A percentile compares a stretch with the other conserved stretches of the same genome.
These are phyloP conservation scores for Endotrypanum monterogeii DNA, from an alignment of 208 protist genomes.

Conservation along the genomic window DNA sequence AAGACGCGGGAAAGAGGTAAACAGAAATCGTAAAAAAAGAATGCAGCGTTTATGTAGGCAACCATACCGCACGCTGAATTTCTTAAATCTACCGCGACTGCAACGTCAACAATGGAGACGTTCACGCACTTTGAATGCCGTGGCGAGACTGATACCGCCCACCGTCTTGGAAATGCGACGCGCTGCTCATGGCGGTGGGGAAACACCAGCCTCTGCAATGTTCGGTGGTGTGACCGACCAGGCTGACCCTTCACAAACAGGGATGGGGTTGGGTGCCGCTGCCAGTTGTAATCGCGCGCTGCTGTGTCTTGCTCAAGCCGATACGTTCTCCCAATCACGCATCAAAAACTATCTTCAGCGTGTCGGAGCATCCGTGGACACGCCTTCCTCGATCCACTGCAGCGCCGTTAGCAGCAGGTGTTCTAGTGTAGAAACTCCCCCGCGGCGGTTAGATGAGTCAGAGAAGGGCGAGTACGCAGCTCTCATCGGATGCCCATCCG, in stretches of 20 bases:
- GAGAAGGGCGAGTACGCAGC: neutral
- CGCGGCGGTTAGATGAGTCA: neutral
- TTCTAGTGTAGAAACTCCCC: neutral
- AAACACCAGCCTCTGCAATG: neutral
- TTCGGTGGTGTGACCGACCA: too few relatives aligned
- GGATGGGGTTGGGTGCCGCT: neutral
- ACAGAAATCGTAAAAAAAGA: neutral
- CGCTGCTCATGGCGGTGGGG: neutral
- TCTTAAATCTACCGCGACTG: neutral
- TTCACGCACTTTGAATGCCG: neutral
- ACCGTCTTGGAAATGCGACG: neutral
- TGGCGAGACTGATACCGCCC: neutral
- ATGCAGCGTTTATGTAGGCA: neutral
- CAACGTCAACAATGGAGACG: neutral
- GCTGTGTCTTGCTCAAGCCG: constrained; percentile 9
- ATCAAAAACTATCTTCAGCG: constrained; percentile 49
- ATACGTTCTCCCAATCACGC: constrained; percentile 44
- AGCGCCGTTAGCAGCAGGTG: neutral
- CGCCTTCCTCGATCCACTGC: neutral
- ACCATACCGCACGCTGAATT: neutral
- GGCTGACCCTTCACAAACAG: neutral
- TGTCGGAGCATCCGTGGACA: neutral
- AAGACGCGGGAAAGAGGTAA: neutral
- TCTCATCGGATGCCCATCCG: neutral
- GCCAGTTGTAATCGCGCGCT: neutral